phyloP scores from a whole-genome alignment of 192 early-diverging fungal species.

The Linnemannia zychae region DNA sequence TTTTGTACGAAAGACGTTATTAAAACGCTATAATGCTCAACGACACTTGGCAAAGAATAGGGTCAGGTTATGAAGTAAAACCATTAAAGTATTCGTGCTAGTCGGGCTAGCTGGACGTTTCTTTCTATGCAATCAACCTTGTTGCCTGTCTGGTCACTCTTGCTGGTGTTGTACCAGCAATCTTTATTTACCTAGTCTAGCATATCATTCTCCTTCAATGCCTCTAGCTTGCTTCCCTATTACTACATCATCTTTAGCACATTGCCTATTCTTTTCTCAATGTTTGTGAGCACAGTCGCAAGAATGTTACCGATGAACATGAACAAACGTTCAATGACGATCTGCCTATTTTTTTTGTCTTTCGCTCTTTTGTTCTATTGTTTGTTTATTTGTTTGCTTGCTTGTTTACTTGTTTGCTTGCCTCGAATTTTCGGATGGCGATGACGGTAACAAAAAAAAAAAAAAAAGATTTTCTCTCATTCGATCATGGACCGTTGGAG shows the following conservation, averaged over 20 bases:
- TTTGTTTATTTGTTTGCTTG: too few species aligned
- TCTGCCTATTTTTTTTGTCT: neutral
- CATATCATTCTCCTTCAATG: too few species aligned
- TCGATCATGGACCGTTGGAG: conserved; percentile 2
- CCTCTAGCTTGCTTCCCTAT: too few species aligned
- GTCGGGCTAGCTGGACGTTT: neutral
- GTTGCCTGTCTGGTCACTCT: neutral
- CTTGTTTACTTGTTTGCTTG: too few species aligned
- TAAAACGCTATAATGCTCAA: too few species aligned
- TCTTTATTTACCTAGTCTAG: too few species aligned
- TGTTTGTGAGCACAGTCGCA: neutral
- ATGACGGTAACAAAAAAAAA: neutral
- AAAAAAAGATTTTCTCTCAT: neutral
- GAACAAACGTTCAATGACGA: neutral
- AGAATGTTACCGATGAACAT: neutral
- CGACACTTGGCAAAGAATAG: too few species aligned
- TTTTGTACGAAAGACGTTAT: too few species aligned
- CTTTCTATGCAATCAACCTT: neutral
- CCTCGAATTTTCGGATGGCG: neutral
- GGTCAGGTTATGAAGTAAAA: too few species aligned
- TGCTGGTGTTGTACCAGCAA: too few species aligned
- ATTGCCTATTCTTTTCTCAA: neutral
- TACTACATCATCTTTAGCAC: neutral
- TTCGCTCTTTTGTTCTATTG: too few species aligned
- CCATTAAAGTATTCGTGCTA: neutral